Conservation (phyloP, 2,329 filamentous ascomycete genomes). For the Juglanconis juglandina region DNA sequence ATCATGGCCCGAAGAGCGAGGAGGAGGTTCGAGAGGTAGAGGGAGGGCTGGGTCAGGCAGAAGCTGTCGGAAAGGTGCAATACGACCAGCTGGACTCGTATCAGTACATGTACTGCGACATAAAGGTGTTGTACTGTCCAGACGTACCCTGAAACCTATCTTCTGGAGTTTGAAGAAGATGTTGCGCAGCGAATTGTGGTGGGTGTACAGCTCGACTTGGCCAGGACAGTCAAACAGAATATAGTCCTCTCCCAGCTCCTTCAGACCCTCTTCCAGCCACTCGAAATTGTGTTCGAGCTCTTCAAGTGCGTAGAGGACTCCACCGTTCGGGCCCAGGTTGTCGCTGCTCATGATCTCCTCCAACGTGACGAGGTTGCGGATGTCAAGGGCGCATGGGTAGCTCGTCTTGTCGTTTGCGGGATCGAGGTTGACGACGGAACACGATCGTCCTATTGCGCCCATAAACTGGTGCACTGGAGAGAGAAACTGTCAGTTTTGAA, state of each 20-base stretch:
- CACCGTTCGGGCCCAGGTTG: conserved; percentile 86
- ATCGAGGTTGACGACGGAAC: conserved; percentile 93
- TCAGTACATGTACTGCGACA: neutral
- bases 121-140: neutral
- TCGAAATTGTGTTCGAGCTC: conserved; percentile 92
- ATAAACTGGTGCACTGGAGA: conserved; percentile 87
- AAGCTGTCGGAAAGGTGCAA: conserved; percentile 93
- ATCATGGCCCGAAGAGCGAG: conserved; percentile 94
- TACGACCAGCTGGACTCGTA: conserved; percentile 69
- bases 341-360: conserved; percentile 96
- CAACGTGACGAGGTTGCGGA: conserved; percentile 81
- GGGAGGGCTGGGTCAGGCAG: conserved; percentile 84
- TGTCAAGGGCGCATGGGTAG: conserved; percentile 87
- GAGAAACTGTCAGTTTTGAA: neutral
- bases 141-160: conserved; percentile 81
- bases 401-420: conserved; percentile 91
- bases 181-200: conserved; percentile 86
- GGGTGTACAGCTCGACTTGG: conserved; percentile 95
- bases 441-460: conserved; percentile 89
- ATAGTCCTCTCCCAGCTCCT: conserved; percentile 82
- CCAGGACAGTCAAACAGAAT: conserved; percentile 94
- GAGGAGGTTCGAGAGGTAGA: conserved; percentile 92
- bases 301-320: conserved; percentile 87
- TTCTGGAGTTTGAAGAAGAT: conserved; percentile 91
- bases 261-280: conserved; percentile 81